A percentile compares a stretch with the other conserved stretches of the same genome.
Conservation (phyloP, 2,329 filamentous ascomycete genomes). For the Cephalotrichum gorgonifer region DNA sequence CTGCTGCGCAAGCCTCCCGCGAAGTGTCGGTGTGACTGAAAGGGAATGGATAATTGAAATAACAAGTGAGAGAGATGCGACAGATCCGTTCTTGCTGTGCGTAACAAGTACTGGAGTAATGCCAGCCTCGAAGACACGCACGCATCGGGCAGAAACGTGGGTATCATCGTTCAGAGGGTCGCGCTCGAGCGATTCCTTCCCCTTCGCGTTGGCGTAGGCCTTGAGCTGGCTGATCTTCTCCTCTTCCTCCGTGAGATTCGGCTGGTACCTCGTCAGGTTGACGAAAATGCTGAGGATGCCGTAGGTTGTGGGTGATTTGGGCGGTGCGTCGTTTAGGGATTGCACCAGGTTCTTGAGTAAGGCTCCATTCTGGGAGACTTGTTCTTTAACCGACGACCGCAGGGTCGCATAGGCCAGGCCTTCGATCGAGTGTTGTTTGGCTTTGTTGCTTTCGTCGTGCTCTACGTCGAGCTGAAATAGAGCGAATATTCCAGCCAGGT, state of each 20-base stretch:
- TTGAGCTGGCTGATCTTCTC: conserved; percentile 88
- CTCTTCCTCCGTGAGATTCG: conserved; percentile 74
- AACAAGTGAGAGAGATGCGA: conserved; percentile 60
- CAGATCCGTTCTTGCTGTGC: conserved; percentile 62
- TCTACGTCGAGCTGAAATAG: conserved; percentile 43
- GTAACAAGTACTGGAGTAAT: conserved; percentile 68
- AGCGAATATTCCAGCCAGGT: conserved; percentile 53
- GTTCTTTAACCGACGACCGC: conserved; percentile 75
- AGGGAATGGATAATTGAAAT: conserved; percentile 70
- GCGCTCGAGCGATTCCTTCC: conserved; percentile 41
- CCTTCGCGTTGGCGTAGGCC: conserved; percentile 82
- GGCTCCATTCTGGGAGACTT: conserved; percentile 55
- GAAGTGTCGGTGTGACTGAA: conserved; percentile 60
- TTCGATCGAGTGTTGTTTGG: conserved; percentile 64
- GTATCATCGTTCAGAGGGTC: conserved; percentile 67
- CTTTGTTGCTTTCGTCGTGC: neutral
- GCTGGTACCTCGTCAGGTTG: conserved; percentile 76
- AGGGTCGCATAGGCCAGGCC: conserved; percentile 87
- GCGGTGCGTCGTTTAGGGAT: conserved; percentile 44
- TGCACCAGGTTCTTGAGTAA: conserved; percentile 64
- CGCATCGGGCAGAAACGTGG: conserved; percentile 66
- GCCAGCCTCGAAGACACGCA: conserved; percentile 66
- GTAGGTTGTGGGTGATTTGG: conserved; percentile 66
- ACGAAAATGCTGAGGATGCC: conserved; percentile 76
- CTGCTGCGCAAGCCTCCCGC: conserved; percentile 79